phyloP scores from a whole-genome alignment of 164 flowering plant species.

The Berberis thunbergii region DNA sequence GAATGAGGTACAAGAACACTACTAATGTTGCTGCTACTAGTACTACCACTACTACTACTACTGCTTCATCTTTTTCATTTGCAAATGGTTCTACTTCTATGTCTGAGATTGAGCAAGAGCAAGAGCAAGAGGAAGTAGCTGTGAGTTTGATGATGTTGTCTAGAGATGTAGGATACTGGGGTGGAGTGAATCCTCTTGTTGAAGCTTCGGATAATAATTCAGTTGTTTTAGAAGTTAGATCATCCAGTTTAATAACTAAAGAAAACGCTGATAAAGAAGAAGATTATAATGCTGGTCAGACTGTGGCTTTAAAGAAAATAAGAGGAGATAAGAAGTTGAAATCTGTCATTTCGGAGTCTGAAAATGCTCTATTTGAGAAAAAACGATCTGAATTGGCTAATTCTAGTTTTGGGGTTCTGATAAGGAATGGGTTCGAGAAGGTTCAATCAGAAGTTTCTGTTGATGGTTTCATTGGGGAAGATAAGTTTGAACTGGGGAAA shows the following conservation, averaged over 20 bases:
- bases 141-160: slow-evolving; percentile 81
- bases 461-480: slow-evolving; percentile 24
- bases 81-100: slow-evolving; percentile 31
- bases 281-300: slow-evolving; percentile 12
- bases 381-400: slow-evolving; percentile 23
- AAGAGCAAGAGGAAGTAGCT: slow-evolving; percentile 72
- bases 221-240: slow-evolving; percentile 47
- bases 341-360: slow-evolving; percentile 17
- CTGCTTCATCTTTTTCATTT: slow-evolving; percentile 21
- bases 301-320: slow-evolving; percentile 18
- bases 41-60: slow-evolving; percentile 4
- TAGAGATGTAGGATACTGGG: slow-evolving; percentile 45
- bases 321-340: slow-evolving; percentile 21
- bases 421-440: slow-evolving; percentile 21
- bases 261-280: slow-evolving; percentile 13
- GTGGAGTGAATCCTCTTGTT: slow-evolving; percentile 29
- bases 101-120: slow-evolving; percentile 65
- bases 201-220: slow-evolving; percentile 70
- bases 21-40: not conserved
- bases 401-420: slow-evolving; percentile 16
- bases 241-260: slow-evolving; percentile 28
- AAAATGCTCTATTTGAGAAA: slow-evolving; percentile 18
- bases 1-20: slow-evolving; percentile 22
- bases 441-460: slow-evolving; percentile 30
- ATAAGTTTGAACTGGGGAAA: slow-evolving; percentile 3